Evolutionary conservation across 73 alveolate species (phyloP), one percentile per base, ranked within the genome.

Genomic region (Halteria grandinella): DNA sequence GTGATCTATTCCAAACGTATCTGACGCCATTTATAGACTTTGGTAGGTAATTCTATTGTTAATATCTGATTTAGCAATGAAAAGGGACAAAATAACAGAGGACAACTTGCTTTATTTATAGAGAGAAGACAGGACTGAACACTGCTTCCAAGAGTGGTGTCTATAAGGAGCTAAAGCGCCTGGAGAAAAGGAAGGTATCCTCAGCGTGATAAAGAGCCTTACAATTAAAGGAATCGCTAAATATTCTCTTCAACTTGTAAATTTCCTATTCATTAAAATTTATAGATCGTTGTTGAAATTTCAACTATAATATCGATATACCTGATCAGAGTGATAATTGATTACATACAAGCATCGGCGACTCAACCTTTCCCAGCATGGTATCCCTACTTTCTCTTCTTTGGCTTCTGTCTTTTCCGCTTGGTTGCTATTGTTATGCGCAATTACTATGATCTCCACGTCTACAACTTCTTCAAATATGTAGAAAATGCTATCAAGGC

Each of bases 371-470:
- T 73, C n/a, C 66, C 25, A 39, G 6, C 24, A 15, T 37, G 63
- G 40, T 73, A 43, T 49, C 24, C 63, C 4, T 39, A 36, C 40
- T 48, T 33, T 20, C 41, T 62, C 28, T 41, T 62, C 25, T 1
- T 41, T 39, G 23, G 18, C 15, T 73, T 73, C 47, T 37, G 75
- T 10, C 21, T 55, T 28, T 20, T 52, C 36, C 28, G 51, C 18
- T 20, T 55, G 18, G 36, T 41, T 3, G 25, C 77, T 14, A 40
- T 48, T 25, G 70, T 54, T 17, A 3, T 23, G 7, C 54, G 54
- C 48, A 66, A 73, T 32, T 73, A 73, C 54, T 73, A 73, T 28
- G 86, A 73, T 40, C 55, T 55, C 54, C 55, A 73, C 39, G 76
- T 73, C 17, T 73, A 73, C 53, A 40, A 55, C 17, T 57, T 29